Evolutionary conservation across 176 grass and related monocot species (phyloP).

Genomic region (Dactylis glomerata): DNA sequence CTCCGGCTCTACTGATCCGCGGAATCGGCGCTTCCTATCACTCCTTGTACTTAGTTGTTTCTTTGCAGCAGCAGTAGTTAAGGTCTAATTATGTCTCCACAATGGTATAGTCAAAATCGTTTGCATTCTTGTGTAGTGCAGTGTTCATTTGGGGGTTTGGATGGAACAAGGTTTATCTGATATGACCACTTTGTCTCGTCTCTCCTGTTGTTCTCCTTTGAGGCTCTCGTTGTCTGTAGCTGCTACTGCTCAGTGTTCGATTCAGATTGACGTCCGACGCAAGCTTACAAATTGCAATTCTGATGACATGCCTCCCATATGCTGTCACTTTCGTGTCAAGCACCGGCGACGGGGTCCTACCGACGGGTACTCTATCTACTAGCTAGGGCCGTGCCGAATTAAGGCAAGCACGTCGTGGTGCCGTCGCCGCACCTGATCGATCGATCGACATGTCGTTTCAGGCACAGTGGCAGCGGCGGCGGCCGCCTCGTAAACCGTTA

Average conservation of each 20-base stretch:
- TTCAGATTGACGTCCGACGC: neutral
- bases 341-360: neutral
- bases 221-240: neutral
- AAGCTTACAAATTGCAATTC: neutral
- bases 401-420: neutral
- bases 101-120: conserved; percentile 38
- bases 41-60: neutral
- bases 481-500: conserved; percentile 32
- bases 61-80: neutral
- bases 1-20: conserved; percentile 68
- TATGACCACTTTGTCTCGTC: neutral
- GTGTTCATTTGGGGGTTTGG: conserved; percentile 37
- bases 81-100: neutral
- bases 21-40: neutral
- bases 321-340: conserved; percentile 1
- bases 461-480: neutral
- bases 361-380: neutral
- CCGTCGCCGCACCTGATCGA: neutral
- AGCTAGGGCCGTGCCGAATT: neutral
- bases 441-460: neutral
- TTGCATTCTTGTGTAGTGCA: conserved; percentile 33
- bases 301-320: neutral
- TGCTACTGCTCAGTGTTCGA: neutral
- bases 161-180: conserved; percentile 16
- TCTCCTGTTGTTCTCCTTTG: too few species aligned